Percentiles rank a stretch among this genome's conserved stretches.
Conservation (phyloP, 2,329 filamentous ascomycete species). For the Dactylellina haptotyla region DNA sequence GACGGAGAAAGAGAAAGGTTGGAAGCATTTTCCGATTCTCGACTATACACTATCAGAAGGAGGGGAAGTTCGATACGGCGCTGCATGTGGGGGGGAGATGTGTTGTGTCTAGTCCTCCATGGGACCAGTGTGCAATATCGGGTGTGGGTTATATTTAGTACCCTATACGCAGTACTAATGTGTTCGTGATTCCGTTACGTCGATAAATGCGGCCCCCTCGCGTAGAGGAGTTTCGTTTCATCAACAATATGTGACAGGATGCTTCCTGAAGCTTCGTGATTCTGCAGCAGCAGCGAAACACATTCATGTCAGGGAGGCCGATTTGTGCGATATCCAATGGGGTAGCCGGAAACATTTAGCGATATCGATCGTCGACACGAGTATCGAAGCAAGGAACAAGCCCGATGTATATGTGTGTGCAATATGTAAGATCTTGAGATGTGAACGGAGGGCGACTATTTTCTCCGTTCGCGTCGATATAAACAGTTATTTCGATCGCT, state of each 20-base stretch:
- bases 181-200: no score
- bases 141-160: constrained; percentile 25
- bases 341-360: neutral
- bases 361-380: constrained; percentile 17
- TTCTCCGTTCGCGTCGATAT: constrained; percentile 2
- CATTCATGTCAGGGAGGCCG: constrained; percentile 6
- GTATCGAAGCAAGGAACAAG: constrained; percentile 18
- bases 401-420: neutral
- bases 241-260: constrained; percentile 7
- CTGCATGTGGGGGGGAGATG: constrained; percentile 25
- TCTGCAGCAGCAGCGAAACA: neutral
- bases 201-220: constrained; percentile 7
- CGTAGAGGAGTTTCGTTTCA: constrained; percentile 15
- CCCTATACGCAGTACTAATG: no score
- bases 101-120: constrained; percentile 31
- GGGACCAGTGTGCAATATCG: neutral
- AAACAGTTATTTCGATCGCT: constrained; percentile 6
- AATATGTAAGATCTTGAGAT: neutral
- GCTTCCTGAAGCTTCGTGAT: neutral
- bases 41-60: no score
- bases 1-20: no score
- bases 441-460: neutral
- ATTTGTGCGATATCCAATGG: constrained; percentile 11
- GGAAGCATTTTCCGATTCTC: no score
- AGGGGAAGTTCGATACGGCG: no score